These are phyloP conservation scores for Vigna trinervia DNA, from an alignment of 306 rosid species.

Conservation along the genomic window DNA sequence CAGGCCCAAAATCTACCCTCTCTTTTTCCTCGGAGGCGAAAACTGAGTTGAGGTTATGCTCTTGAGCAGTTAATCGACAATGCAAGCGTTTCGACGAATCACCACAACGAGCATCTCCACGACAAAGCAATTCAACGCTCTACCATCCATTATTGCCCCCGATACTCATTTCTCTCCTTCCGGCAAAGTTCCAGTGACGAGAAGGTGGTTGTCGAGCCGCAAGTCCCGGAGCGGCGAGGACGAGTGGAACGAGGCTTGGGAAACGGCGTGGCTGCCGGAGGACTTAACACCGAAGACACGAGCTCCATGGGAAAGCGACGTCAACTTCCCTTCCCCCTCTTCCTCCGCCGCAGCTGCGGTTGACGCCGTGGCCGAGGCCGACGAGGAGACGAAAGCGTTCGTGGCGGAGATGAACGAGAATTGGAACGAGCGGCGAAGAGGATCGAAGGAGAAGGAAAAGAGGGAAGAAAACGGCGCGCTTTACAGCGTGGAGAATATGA, in stretches of 20 bases:
- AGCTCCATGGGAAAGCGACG: constrained; percentile 88
- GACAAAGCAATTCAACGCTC: constrained; percentile 35
- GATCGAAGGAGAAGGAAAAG: constrained; percentile 51
- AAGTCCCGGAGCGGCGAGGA: constrained; percentile 61
- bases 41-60: background rate
- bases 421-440: constrained; percentile 74
- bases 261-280: constrained; percentile 91
- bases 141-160: background rate
- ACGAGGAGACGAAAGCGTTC: constrained; percentile 81
- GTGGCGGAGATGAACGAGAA: constrained; percentile 92
- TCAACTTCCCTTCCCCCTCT: constrained; percentile 56
- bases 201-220: constrained; percentile 39
- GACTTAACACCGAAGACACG: constrained; percentile 63
- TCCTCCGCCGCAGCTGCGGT: constrained; percentile 35
- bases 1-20: constrained; percentile 28
- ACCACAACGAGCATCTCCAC: constrained; percentile 13
- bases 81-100: constrained; percentile 62
- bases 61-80: constrained; percentile 20
- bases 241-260: constrained; percentile 97
- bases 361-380: constrained; percentile 48
- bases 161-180: constrained; percentile 26
- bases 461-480: constrained; percentile 53
- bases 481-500: constrained; percentile 78
- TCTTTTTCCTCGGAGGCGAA: background rate
- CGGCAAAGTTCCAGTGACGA: background rate